phyloP scores from a whole-genome alignment of 2,329 filamentous ascomycete genomes.

The Aspergillus uvarum region DNA sequence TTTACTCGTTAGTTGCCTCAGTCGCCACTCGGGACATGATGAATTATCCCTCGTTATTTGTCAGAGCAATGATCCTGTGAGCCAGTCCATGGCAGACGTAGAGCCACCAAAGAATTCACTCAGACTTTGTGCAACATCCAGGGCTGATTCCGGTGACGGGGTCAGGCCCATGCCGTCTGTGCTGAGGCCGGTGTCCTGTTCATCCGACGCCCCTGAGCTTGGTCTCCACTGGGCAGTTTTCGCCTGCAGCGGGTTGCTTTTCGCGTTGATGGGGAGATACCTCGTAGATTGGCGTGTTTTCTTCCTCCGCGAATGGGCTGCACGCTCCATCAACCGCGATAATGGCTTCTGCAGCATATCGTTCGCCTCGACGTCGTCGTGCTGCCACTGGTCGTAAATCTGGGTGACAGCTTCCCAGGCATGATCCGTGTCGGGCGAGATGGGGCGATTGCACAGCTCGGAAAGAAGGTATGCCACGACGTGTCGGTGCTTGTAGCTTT shows the following conservation, averaged over 20 bases:
- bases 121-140: neutral
- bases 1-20: too few species aligned
- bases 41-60: neutral
- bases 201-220: neutral
- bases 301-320: neutral
- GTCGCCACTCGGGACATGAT: too few species aligned
- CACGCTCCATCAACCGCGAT: constrained; percentile 20
- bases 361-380: constrained; percentile 6
- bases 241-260: neutral
- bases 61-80: neutral
- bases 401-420: constrained; percentile 27
- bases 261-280: neutral
- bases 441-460: constrained; percentile 47
- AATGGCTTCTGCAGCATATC: constrained; percentile 18
- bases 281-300: neutral
- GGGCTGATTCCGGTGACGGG: neutral
- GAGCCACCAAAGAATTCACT: neutral
- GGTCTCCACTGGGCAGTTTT: neutral
- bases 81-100: neutral
- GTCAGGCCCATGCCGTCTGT: neutral
- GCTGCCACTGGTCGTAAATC: constrained; percentile 21
- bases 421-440: constrained; percentile 19
- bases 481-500: constrained; percentile 59
- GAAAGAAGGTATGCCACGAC: constrained; percentile 56
- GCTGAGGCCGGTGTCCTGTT: neutral